Conservation (phyloP, 768 basidiomycete species). For the Rhizopogon vesiculosus region DNA sequence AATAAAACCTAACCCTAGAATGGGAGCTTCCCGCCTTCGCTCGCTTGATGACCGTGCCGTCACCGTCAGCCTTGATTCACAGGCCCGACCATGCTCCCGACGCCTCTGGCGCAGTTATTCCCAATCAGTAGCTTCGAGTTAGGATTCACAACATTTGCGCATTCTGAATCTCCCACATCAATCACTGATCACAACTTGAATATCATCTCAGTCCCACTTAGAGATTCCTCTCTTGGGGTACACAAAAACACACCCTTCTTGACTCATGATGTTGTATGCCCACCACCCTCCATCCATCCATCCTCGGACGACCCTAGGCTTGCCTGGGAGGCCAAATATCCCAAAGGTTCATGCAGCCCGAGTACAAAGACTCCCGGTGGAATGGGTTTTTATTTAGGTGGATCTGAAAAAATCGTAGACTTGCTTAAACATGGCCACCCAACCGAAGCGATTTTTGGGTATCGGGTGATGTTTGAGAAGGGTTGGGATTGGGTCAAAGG, state of each 20-base stretch:
- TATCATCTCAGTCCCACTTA: constrained; percentile 26
- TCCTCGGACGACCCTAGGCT: constrained; percentile 7
- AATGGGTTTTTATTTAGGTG: constrained; percentile 66
- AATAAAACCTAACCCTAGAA: constrained; percentile 14
- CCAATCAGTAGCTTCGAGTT: constrained; percentile 5
- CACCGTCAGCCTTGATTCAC: too few relatives aligned
- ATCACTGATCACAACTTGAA: constrained; percentile 5
- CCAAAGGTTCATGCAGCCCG: constrained; percentile 59
- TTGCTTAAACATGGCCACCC: constrained; percentile 32
- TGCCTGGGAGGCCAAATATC: constrained; percentile 64
- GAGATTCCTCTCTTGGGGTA: constrained; percentile 43
- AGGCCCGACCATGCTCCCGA: too few relatives aligned
- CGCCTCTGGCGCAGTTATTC: not conserved
- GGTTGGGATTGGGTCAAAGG: constrained; percentile 71
- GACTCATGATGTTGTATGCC: constrained; percentile 23
- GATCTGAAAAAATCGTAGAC: constrained; percentile 40
- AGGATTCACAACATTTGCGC: constrained; percentile 37
- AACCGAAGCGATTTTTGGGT: constrained; percentile 56
- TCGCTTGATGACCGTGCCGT: too few relatives aligned
- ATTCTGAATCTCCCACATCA: constrained; percentile 15
- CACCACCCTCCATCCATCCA: constrained; percentile 12
- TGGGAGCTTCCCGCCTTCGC: not conserved
- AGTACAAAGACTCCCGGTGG: constrained; percentile 49
- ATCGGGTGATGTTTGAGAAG: constrained; percentile 58
- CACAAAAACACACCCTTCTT: constrained; percentile 41